A percentile compares a stretch with the other conserved stretches of the same genome.
These are phyloP conservation scores for Ilex aquifolium DNA, from an alignment of 257 asterid genomes.

Conservation along the genomic window DNA sequence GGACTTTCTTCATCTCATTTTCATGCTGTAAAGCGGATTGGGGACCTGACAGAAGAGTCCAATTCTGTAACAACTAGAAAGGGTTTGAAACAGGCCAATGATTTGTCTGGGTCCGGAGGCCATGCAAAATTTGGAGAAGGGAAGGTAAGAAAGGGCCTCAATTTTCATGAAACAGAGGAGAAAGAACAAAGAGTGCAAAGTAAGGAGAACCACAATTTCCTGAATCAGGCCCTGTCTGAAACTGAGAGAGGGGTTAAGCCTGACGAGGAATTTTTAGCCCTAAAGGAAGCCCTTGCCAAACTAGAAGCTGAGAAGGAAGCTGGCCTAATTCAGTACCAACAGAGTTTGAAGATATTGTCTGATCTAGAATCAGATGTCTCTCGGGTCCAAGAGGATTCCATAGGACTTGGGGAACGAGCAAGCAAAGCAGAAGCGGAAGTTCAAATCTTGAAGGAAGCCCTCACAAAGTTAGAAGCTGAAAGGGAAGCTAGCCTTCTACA, in stretches of 20 bases:
- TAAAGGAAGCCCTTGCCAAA: background rate
- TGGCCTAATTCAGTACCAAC: background rate
- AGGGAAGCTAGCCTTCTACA: slow-evolving; percentile 4
- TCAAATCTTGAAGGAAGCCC: slow-evolving; percentile 7
- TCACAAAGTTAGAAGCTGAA: slow-evolving; percentile 7
- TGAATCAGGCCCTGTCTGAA: background rate
- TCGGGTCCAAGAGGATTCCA: slow-evolving; percentile 4
- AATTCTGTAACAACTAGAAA: background rate
- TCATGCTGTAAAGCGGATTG: background rate
- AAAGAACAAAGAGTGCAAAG: background rate
- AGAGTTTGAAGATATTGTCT: background rate
- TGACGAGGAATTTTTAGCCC: background rate
- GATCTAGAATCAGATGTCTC: background rate
- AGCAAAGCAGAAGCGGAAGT: slow-evolving; percentile 5
- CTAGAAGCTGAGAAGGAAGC: background rate
- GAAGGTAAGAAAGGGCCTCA: no score
- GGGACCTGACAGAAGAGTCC: background rate
- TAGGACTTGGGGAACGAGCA: slow-evolving; percentile 5
- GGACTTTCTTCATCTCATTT: background rate
- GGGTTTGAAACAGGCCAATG: no score
- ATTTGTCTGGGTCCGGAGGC: no score
- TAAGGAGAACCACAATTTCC: background rate
- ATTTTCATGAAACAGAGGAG: no score
- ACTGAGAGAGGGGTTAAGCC: background rate
- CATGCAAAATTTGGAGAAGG: no score